A percentile compares a stretch with the other conserved stretches of the same genome.
Evolutionary conservation across 2,329 filamentous ascomycete genomes (phyloP).

Genomic region (Teratosphaeria viscida): DNA sequence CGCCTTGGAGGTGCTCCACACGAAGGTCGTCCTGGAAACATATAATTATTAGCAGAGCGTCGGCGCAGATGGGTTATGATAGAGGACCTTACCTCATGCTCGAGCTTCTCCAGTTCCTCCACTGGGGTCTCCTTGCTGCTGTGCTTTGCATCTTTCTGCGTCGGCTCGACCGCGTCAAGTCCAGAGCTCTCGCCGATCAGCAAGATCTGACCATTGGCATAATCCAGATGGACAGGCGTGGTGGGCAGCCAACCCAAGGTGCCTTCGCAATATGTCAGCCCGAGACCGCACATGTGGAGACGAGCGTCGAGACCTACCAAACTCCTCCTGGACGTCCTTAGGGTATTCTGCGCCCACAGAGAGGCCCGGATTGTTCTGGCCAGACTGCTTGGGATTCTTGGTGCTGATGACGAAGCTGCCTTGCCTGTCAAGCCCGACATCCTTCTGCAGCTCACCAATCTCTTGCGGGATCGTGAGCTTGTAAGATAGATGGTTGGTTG

Average conservation of each 20-base stretch:
- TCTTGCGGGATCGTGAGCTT: background rate
- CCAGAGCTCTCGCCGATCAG: constrained; percentile 54
- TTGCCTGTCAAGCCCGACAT: constrained; percentile 59
- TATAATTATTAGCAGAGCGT: background rate
- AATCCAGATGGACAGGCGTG: constrained; percentile 57
- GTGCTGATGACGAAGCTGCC: constrained; percentile 71
- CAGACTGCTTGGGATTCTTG: constrained; percentile 64
- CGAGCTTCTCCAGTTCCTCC: constrained; percentile 65
- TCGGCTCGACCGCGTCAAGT: constrained; percentile 44
- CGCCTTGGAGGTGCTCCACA: constrained; percentile 30
- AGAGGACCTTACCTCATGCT: constrained; percentile 57
- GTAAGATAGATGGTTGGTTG: constrained; percentile 6
- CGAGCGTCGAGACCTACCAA: constrained; percentile 34
- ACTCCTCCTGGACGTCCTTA: constrained; percentile 63
- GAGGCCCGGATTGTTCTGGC: constrained; percentile 53
- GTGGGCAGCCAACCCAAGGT: constrained; percentile 64
- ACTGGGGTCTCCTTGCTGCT: constrained; percentile 50
- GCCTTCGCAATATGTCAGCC: background rate
- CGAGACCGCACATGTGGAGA: background rate
- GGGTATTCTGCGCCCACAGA: constrained; percentile 59
- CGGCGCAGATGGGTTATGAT: constrained; percentile 50
- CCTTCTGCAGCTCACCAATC: constrained; percentile 51
- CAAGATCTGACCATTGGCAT: constrained; percentile 64
- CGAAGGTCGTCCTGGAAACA: constrained; percentile 3
- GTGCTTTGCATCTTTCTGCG: constrained; percentile 46